A percentile compares a stretch with the other conserved stretches of the same genome.
These are phyloP conservation scores for Ophiosphaerella narmari DNA, from an alignment of 2,329 filamentous ascomycete species.

Conservation along the genomic window DNA sequence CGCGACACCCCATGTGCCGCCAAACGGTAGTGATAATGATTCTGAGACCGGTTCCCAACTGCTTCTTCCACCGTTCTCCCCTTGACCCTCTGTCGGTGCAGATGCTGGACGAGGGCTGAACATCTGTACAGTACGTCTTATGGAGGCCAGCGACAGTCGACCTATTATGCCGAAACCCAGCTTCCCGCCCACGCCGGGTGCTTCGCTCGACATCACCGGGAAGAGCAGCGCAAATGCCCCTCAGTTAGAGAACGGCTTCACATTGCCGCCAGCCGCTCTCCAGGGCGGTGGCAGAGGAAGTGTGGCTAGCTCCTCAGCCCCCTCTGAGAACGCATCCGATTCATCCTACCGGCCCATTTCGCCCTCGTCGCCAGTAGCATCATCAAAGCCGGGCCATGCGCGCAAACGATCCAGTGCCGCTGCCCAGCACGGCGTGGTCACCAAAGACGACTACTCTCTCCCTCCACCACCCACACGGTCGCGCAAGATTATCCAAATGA, in stretches of 20 bases:
- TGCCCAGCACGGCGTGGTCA: constrained; percentile 42
- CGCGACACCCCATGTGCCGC: constrained; percentile 26
- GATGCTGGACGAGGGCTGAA: constrained; percentile 11
- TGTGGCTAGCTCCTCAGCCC: constrained; percentile 51
- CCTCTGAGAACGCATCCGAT: constrained; percentile 54
- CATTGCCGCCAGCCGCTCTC: constrained; percentile 77
- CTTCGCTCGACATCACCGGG: constrained; percentile 77
- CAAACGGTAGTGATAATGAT: constrained; percentile 21
- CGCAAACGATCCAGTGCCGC: constrained; percentile 39
- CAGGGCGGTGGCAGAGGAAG: constrained; percentile 48
- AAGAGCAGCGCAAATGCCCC: constrained; percentile 68
- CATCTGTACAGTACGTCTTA: constrained; percentile 1
- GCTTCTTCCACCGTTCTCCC: constrained; percentile 6
- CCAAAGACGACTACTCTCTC: constrained; percentile 73
- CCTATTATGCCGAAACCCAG: constrained; percentile 66
- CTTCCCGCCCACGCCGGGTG: constrained; percentile 76
- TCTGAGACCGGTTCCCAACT: constrained; percentile 11
- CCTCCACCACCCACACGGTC: constrained; percentile 90
- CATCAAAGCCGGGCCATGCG: constrained; percentile 34
- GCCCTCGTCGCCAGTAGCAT: constrained; percentile 43
- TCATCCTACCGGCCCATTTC: constrained; percentile 58
- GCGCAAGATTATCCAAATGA: constrained; percentile 98
- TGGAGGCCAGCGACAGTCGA: constrained; percentile 19
- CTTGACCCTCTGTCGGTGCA: not conserved
- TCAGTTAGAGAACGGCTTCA: constrained; percentile 70